Percentiles rank a stretch among this genome's conserved stretches.
These are phyloP conservation scores for Trichosporon coremiiforme DNA, from an alignment of 1,284 basidiomycete genomes.

Conservation along the genomic window DNA sequence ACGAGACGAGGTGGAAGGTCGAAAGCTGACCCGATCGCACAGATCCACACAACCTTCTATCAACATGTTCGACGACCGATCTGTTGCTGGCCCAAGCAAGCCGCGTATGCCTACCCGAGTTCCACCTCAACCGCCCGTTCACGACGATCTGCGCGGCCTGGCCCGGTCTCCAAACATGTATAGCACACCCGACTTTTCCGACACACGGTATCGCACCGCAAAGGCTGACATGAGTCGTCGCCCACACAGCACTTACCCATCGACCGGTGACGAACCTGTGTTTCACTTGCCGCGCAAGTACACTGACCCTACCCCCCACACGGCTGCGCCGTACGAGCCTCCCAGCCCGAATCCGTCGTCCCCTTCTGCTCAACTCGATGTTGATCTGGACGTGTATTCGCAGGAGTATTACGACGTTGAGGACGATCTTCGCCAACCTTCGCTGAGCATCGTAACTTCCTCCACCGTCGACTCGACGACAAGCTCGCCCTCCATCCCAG, in stretches of 20 bases:
- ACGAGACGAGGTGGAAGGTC: background rate
- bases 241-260: slow-evolving; percentile 44
- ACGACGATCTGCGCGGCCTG: slow-evolving; percentile 15
- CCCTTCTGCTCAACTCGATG: slow-evolving; percentile 38
- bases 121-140: slow-evolving; percentile 15
- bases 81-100: background rate
- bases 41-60: slow-evolving; percentile 8
- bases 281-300: slow-evolving; percentile 45
- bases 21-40: slow-evolving; percentile 4
- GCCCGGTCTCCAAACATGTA: slow-evolving; percentile 7
- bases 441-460: slow-evolving; percentile 52
- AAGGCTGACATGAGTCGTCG: slow-evolving; percentile 35
- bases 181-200: slow-evolving; percentile 21
- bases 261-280: slow-evolving; percentile 28
- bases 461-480: slow-evolving; percentile 51
- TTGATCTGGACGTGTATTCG: slow-evolving; percentile 51
- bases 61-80: slow-evolving; percentile 11
- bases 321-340: slow-evolving; percentile 25
- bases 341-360: slow-evolving; percentile 24
- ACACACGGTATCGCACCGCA: slow-evolving; percentile 34
- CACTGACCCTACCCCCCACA: slow-evolving; percentile 46
- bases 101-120: slow-evolving; percentile 7
- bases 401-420: slow-evolving; percentile 36
- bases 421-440: slow-evolving; percentile 43
- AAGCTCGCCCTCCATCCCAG: slow-evolving; percentile 43